These are phyloP conservation scores for Zymoseptoria passerinii DNA, from an alignment of 2,329 filamentous ascomycete species.

Conservation along the genomic window DNA sequence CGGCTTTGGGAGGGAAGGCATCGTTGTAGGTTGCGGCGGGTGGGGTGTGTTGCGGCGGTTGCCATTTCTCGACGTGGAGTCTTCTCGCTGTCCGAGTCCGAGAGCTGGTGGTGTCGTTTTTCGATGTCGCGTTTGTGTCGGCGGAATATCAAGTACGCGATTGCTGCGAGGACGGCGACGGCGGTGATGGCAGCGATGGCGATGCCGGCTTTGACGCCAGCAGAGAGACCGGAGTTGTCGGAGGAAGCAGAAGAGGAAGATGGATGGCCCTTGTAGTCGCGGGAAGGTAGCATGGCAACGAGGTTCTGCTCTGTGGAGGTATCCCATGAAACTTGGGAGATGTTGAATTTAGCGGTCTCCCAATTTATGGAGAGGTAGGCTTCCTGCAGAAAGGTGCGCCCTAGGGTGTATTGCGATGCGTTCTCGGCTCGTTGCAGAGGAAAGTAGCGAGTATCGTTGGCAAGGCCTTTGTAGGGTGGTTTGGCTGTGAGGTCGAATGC, in stretches of 20 bases:
- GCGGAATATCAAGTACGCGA: constrained; percentile 29
- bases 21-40: constrained; percentile 1
- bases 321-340: constrained; percentile 33
- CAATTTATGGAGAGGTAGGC: constrained; percentile 46
- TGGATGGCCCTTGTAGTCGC: neutral
- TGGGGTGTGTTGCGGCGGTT: neutral
- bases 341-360: constrained; percentile 40
- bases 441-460: constrained; percentile 58
- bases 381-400: constrained; percentile 63
- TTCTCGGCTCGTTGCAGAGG: constrained; percentile 52
- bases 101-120: constrained; percentile 3
- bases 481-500: constrained; percentile 42
- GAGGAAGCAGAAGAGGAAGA: neutral
- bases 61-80: neutral
- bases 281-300: constrained; percentile 20
- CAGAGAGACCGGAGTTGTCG: constrained; percentile 16
- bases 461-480: constrained; percentile 46
- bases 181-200: constrained; percentile 34
- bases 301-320: constrained; percentile 19
- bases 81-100: constrained; percentile 3
- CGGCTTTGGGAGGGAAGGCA: constrained; percentile 35
- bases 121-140: neutral
- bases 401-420: constrained; percentile 52
- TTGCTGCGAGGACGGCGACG: constrained; percentile 24
- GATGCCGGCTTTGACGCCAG: constrained; percentile 38